Percentiles rank a stretch among this genome's conserved stretches.
Evolutionary conservation across 2,329 filamentous ascomycete genomes (phyloP).

Genomic region (Ascochyta koolunga): DNA sequence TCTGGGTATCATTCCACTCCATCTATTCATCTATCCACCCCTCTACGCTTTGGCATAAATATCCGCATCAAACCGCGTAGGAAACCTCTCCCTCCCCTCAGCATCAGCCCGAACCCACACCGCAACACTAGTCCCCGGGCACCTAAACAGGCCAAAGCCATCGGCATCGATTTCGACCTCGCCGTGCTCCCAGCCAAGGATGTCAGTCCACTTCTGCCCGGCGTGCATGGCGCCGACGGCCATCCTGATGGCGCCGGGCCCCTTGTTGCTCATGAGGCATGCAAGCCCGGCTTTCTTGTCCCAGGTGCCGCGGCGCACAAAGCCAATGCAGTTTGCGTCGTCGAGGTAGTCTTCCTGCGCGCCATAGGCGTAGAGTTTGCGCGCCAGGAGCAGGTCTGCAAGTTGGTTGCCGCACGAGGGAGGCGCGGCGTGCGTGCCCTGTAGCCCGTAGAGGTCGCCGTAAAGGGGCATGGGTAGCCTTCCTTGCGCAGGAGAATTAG

Average conservation of each 20-base stretch:
- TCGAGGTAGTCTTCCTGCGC: constrained; percentile 69
- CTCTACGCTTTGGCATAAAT: constrained; percentile 38
- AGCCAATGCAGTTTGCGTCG: constrained; percentile 65
- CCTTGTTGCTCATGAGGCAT: constrained; percentile 59
- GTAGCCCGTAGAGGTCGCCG: constrained; percentile 71
- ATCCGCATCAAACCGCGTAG: constrained; percentile 43
- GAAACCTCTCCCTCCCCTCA: constrained; percentile 51
- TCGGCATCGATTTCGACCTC: constrained; percentile 64
- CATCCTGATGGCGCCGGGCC: constrained; percentile 62
- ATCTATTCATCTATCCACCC: background rate
- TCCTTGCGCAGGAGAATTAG: constrained; percentile 70
- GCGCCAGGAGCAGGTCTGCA: constrained; percentile 64
- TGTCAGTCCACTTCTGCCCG: constrained; percentile 69
- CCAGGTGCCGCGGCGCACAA: constrained; percentile 61
- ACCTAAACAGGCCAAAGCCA: constrained; percentile 65
- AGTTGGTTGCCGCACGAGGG: constrained; percentile 60
- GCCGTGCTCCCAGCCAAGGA: constrained; percentile 61
- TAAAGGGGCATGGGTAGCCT: constrained; percentile 74
- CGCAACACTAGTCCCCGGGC: constrained; percentile 57
- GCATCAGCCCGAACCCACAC: constrained; percentile 67
- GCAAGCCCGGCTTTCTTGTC: constrained; percentile 54
- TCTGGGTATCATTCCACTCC: background rate
- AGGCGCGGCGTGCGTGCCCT: constrained; percentile 60
- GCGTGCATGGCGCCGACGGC: constrained; percentile 63
- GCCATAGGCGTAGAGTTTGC: constrained; percentile 71